These are phyloP conservation scores for Lodderomyces jiufengensis DNA, from an alignment of 1,139 yeast species.

Conservation along the genomic window DNA sequence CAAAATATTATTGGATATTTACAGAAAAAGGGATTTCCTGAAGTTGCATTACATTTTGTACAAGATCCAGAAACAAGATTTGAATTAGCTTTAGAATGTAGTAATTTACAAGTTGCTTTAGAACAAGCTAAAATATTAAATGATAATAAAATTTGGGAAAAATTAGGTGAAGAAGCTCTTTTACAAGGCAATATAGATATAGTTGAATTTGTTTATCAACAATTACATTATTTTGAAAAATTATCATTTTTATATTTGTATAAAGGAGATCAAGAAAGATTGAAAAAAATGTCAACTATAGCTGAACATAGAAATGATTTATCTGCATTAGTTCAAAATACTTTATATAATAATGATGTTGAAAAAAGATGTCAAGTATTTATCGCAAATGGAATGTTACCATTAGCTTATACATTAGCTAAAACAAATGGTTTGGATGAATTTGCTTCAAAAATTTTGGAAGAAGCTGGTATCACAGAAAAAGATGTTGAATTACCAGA, in stretches of 20 bases:
- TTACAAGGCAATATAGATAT: slow-evolving; percentile 83
- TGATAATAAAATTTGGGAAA: slow-evolving; percentile 67
- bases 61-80: slow-evolving; percentile 95
- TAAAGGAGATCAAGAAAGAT: slow-evolving; percentile 74
- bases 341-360: slow-evolving; percentile 72
- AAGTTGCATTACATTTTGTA: slow-evolving; percentile 90
- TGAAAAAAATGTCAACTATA: slow-evolving; percentile 81
- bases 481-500: slow-evolving; percentile 57
- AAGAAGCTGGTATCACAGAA: slow-evolving; percentile 64
- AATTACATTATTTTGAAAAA: slow-evolving; percentile 81
- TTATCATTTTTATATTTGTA: slow-evolving; percentile 81
- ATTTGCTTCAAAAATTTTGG: slow-evolving; percentile 66
- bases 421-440: slow-evolving; percentile 79
- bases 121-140: slow-evolving; percentile 82
- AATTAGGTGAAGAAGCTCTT: slow-evolving; percentile 81
- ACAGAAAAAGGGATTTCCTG: slow-evolving; percentile 95
- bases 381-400: slow-evolving; percentile 74
- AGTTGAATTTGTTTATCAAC: slow-evolving; percentile 87
- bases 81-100: slow-evolving; percentile 92
- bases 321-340: slow-evolving; percentile 77
- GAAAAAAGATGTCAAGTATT: slow-evolving; percentile 74
- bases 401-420: slow-evolving; percentile 92
- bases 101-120: slow-evolving; percentile 82
- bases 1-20: slow-evolving; percentile 94
- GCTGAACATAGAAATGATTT: slow-evolving; percentile 86